Evolutionary conservation across 2,329 filamentous ascomycete genomes (phyloP), one percentile per base, ranked within the genome.

Genomic region (Alternaria dauci): DNA sequence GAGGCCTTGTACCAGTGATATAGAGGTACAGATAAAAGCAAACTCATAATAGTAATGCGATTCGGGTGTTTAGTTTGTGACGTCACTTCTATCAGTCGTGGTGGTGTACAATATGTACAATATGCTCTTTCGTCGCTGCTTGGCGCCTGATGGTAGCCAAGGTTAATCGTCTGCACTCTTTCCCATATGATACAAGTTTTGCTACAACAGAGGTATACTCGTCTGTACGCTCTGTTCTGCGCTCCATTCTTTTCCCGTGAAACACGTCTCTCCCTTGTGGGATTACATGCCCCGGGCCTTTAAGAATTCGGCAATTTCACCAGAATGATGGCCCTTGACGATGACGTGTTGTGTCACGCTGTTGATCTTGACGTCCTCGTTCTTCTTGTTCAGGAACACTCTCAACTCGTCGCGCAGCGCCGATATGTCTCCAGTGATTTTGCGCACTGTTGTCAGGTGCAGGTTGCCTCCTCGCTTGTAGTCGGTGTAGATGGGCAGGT

Each of bases 401-500:
- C 83, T 80, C 58, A 98, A 75, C 68, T 93, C 90, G 36, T 85
- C 78, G 62, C 87, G 84, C 65, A 98, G 76, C 3, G 82, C 85
- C 32, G 82, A 78, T 51, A 88, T 73, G 75, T 96, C 86, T 16
- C 95, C 95, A 58, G 92, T 88, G 51, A 94, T 85, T 79, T 91
- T 93, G 77, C 93, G 91, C 57, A 99, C 81, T 58, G 87, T 79
- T 5, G 94, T 96, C 71, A 91, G 80, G 71, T 88, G 87, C 74
- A 89, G 84, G 66, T 91, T 95, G 14, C 92, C 92, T 53, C 93
- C 93, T 12, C 88, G 85, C 81, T 92, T 94, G 66, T 81, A 82
- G 67, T 88, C 83, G 16, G 88, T 83, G 81, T 98, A 99, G 44
- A 98, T 86, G 25, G 92, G 88, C 3, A 95, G 82, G 67, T 92